phyloP scores from a whole-genome alignment of 73 alveolate genomes.

The Blepharisma stoltei region DNA sequence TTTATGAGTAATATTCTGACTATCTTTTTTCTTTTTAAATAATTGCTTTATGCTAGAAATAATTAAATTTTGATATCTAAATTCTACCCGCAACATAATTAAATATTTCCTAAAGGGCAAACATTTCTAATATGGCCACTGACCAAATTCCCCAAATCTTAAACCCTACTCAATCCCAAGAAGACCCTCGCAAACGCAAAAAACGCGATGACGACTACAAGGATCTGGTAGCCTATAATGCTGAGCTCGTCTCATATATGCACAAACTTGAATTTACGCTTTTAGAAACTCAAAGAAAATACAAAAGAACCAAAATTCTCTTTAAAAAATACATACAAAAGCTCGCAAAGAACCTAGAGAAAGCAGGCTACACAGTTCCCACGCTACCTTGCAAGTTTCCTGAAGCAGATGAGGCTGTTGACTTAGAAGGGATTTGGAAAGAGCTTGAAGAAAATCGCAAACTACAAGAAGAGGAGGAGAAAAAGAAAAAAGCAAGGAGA shows the following conservation, averaged over 20 bases:
- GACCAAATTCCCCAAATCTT: too few species aligned
- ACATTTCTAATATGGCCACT: too few species aligned
- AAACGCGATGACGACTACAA: constrained; percentile 26
- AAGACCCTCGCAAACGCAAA: constrained; percentile 8
- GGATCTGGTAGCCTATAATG: constrained; percentile 12
- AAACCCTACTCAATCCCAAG: background rate
- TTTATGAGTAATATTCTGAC: too few species aligned
- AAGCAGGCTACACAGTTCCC: constrained; percentile 25
- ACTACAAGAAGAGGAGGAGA: constrained; percentile 15
- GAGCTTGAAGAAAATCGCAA: constrained; percentile 10
- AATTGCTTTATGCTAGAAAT: too few species aligned
- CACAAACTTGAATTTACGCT: constrained; percentile 21
- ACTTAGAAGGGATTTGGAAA: background rate
- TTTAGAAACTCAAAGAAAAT: constrained; percentile 8
- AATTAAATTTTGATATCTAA: too few species aligned
- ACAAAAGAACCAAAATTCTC: background rate
- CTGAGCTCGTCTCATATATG: constrained; percentile 13
- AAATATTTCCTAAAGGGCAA: too few species aligned
- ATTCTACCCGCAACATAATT: too few species aligned
- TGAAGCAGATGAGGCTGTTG: constrained; percentile 11
- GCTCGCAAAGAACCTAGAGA: background rate
- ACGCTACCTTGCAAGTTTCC: background rate
- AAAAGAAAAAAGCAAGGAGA: constrained; percentile 1
- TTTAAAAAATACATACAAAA: constrained; percentile 11
- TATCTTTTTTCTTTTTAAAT: too few species aligned